Evolutionary conservation across 2,329 filamentous ascomycete genomes (phyloP).

Genomic region (Fusarium secorum): DNA sequence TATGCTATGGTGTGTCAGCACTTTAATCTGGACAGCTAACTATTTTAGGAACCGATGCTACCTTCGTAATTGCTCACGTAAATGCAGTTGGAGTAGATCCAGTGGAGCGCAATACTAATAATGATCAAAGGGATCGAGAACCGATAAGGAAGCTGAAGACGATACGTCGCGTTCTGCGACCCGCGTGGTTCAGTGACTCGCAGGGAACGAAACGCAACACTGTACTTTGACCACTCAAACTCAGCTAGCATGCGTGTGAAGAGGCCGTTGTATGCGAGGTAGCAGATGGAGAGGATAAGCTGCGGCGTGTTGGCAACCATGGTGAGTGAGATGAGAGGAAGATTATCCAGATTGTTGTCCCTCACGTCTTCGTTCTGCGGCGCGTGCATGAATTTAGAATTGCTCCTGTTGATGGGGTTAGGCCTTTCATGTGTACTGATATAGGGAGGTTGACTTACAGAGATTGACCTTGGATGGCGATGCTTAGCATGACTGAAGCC

Average conservation of each 20-base stretch:
- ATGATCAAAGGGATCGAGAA: constrained; percentile 31
- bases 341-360: rapidly evolving
- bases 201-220: constrained; percentile 8
- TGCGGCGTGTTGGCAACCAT: constrained; percentile 27
- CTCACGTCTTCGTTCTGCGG: constrained; percentile 1
- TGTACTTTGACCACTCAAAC: constrained; percentile 27
- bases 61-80: constrained; percentile 35
- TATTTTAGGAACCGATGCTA: neutral
- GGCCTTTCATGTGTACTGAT: neutral
- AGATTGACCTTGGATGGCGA: neutral
- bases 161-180: constrained; percentile 28
- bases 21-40: neutral
- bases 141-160: constrained; percentile 35
- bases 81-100: constrained; percentile 34
- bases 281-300: constrained; percentile 23
- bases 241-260: constrained; percentile 33
- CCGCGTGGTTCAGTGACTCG: constrained; percentile 28
- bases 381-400: constrained; percentile 3
- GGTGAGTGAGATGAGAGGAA: neutral
- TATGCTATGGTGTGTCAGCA: constrained; percentile 1
- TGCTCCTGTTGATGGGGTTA: neutral
- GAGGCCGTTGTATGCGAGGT: constrained; percentile 22
- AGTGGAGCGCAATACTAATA: constrained; percentile 26
- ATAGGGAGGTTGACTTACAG: neutral
- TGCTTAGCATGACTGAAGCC: neutral